These are phyloP conservation scores for Halophytophthora batemanensis DNA, from an alignment of 352 stramenopile genomes.

Conservation along the genomic window DNA sequence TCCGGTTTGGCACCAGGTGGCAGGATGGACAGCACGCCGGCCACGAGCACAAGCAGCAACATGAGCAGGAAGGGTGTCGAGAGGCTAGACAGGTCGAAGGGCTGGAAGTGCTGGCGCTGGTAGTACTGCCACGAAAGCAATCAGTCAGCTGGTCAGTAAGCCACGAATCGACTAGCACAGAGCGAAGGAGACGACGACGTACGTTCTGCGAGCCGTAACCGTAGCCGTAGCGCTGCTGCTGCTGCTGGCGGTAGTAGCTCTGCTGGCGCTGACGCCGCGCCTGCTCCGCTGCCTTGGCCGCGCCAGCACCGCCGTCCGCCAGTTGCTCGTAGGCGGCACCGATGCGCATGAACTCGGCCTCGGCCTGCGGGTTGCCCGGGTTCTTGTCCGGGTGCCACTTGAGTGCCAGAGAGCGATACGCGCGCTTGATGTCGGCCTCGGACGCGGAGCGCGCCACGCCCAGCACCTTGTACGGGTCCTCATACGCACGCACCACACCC, in stretches of 20 bases:
- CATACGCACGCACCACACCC: conserved; percentile 16
- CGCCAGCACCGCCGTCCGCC: conserved; percentile 25
- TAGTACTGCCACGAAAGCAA: conserved; percentile 15
- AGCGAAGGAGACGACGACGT: conserved; percentile 5
- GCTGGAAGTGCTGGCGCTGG: conserved; percentile 31
- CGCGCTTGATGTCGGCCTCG: conserved; percentile 78
- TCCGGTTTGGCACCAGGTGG: conserved; percentile 20
- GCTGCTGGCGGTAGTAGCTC: conserved; percentile 44
- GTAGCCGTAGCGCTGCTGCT: conserved; percentile 38
- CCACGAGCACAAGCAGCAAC: conserved; percentile 35
- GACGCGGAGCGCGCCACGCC: conserved; percentile 56
- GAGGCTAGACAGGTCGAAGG: conserved; percentile 29
- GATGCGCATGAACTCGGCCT: conserved; percentile 78
- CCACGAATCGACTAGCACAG: neutral
- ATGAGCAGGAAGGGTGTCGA: conserved; percentile 51
- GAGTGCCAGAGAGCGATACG: conserved; percentile 81
- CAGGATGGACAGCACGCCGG: conserved; percentile 46
- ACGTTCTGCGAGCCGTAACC: conserved; percentile 27
- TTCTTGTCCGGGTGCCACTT: conserved; percentile 93
- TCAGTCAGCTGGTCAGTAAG: neutral
- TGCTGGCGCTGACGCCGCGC: conserved; percentile 29
- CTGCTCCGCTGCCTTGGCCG: conserved; percentile 8
- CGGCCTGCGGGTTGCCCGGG: conserved; percentile 51
- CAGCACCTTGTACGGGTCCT: conserved; percentile 78
- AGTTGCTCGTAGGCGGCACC: conserved; percentile 68